A percentile compares a stretch with the other conserved stretches of the same genome.
phyloP scores from a whole-genome alignment of 2,329 filamentous ascomycete genomes.

The Fusarium sp. region DNA sequence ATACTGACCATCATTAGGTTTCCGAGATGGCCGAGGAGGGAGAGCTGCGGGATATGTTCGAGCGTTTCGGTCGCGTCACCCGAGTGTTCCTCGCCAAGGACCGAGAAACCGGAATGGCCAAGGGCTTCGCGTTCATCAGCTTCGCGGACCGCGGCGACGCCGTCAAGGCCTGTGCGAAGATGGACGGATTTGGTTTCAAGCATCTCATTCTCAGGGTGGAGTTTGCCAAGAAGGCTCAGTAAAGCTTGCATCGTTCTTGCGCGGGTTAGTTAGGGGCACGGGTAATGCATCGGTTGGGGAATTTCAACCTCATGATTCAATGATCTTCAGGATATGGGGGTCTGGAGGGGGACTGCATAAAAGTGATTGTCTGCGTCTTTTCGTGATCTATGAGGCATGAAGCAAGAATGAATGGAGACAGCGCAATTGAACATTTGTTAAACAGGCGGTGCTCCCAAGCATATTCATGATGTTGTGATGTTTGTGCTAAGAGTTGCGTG shows the following conservation, averaged over 20 bases:
- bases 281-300: constrained; percentile 49
- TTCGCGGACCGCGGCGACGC: constrained; percentile 92
- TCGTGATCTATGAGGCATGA: constrained; percentile 33
- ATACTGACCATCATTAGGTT: constrained; percentile 68
- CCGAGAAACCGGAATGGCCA: constrained; percentile 93
- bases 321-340: constrained; percentile 40
- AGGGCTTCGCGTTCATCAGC: constrained; percentile 99
- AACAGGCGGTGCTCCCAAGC: neutral
- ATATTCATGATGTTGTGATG: too few species aligned
- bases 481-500: neutral
- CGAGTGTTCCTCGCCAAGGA: constrained; percentile 98
- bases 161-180: constrained; percentile 92
- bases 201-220: constrained; percentile 89
- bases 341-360: constrained; percentile 32
- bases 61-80: constrained; percentile 95
- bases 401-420: constrained; percentile 10
- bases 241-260: constrained; percentile 49
- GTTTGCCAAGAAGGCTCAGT: constrained; percentile 81
- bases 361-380: constrained; percentile 43
- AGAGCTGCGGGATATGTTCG: constrained; percentile 97
- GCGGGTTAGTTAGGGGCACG: constrained; percentile 50
- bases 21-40: constrained; percentile 97
- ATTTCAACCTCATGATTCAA: constrained; percentile 49
- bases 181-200: constrained; percentile 95
- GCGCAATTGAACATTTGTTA: constrained; percentile 20